Conservation (phyloP, 192 early-diverging fungal genomes). For the Mortierella antarctica region DNA sequence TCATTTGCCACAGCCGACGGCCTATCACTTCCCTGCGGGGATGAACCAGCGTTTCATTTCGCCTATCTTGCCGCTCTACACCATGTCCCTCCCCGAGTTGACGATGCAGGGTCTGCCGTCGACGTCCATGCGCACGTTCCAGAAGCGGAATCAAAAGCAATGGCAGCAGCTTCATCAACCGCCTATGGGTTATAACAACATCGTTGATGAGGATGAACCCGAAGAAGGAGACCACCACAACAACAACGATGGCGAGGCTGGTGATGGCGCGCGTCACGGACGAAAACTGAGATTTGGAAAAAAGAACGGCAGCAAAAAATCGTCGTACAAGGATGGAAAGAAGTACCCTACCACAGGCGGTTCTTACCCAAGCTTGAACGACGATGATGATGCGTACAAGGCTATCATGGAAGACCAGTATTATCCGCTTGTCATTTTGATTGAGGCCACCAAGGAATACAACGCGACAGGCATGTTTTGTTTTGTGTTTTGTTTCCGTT, state of each 20-base stretch:
- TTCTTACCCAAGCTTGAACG: background rate
- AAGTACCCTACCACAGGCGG: background rate
- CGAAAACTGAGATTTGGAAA: too few relatives aligned
- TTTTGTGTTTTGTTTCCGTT: background rate
- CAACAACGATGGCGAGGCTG: slow-evolving; percentile 10
- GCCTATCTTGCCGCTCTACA: slow-evolving; percentile 47
- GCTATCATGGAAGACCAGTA: slow-evolving; percentile 54
- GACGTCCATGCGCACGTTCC: slow-evolving; percentile 44
- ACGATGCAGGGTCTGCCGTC: slow-evolving; percentile 52
- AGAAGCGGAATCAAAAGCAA: slow-evolving; percentile 32
- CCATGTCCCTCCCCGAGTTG: slow-evolving; percentile 50
- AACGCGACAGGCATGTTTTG: slow-evolving; percentile 23
- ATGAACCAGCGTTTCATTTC: slow-evolving; percentile 53
- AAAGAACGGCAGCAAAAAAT: too few relatives aligned
- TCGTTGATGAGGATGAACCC: background rate
- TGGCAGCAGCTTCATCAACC: slow-evolving; percentile 15
- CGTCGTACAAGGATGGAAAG: background rate
- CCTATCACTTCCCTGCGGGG: slow-evolving; percentile 50
- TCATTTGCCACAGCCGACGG: slow-evolving; percentile 44
- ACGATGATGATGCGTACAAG: slow-evolving; percentile 26
- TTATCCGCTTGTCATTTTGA: slow-evolving; percentile 43
- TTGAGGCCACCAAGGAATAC: slow-evolving; percentile 38
- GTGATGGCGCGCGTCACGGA: too few relatives aligned
- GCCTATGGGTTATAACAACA: background rate
- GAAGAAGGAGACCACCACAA: slow-evolving; percentile 2